Evolutionary conservation across 805 yeast species (phyloP).

Genomic region (Starmerella sp.): DNA sequence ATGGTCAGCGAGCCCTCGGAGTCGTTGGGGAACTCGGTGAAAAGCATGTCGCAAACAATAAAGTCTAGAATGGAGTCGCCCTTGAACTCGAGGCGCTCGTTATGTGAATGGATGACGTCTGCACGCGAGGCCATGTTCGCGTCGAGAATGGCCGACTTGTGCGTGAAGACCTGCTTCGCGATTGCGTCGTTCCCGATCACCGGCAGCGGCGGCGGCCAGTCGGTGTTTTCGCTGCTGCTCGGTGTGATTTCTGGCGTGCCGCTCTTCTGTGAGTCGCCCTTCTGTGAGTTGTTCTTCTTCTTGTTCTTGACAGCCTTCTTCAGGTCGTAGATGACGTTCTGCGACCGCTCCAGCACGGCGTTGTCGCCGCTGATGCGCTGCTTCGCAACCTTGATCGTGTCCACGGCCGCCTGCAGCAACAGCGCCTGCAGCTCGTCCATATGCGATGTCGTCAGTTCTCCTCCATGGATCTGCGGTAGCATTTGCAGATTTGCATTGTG

Average conservation of each 20-base stretch:
- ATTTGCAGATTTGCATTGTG: slow-evolving; percentile 17
- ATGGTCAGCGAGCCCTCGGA: slow-evolving; percentile 73
- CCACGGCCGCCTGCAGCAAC: slow-evolving; percentile 7
- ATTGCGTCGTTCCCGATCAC: slow-evolving; percentile 47
- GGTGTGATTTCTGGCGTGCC: not conserved
- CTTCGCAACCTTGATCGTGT: slow-evolving; percentile 2
- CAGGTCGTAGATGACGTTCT: slow-evolving; percentile 3
- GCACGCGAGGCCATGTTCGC: slow-evolving; percentile 46
- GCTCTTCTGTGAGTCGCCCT: not conserved
- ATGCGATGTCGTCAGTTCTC: slow-evolving; percentile 6
- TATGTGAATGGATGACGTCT: slow-evolving; percentile 53
- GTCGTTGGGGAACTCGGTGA: slow-evolving; percentile 51
- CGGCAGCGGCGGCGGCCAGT: slow-evolving; percentile 63
- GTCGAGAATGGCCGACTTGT: slow-evolving; percentile 44
- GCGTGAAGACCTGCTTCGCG: slow-evolving; percentile 64
- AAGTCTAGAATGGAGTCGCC: slow-evolving; percentile 80
- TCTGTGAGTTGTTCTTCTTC: not conserved
- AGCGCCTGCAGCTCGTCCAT: slow-evolving; percentile 18
- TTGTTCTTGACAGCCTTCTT: slow-evolving; percentile 4
- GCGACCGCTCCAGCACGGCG: slow-evolving; percentile 4
- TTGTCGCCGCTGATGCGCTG: slow-evolving; percentile 9
- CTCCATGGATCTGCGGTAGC: slow-evolving; percentile 8
- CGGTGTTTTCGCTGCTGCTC: not conserved
- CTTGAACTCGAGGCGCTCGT: slow-evolving; percentile 79
- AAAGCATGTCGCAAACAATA: slow-evolving; percentile 59